phyloP scores from a whole-genome alignment of 306 rosid genomes.

The Cucurbita argyrosperma region DNA sequence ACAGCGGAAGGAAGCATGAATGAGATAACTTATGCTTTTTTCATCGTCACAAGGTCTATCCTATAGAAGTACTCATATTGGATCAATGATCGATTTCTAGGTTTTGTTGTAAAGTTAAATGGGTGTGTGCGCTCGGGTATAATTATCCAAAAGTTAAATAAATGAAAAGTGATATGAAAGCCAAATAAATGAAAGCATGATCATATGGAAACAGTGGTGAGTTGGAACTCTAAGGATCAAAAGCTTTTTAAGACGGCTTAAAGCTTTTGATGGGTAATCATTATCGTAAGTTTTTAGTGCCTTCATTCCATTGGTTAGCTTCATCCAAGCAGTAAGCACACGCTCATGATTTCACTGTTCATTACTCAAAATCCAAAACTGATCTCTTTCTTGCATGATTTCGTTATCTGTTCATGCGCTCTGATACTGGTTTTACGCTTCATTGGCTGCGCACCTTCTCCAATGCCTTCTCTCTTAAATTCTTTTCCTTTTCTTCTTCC shows the following conservation, averaged over 20 bases:
- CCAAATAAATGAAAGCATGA: neutral
- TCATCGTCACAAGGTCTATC: too few species aligned
- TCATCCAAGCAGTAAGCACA: neutral
- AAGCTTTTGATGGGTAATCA: neutral
- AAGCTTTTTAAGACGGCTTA: too few species aligned
- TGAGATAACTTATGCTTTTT: too few species aligned
- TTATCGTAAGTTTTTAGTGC: neutral
- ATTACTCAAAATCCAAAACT: neutral
- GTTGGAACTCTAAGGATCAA: too few species aligned
- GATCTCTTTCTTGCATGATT: neutral
- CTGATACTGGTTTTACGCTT: neutral
- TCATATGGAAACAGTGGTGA: too few species aligned
- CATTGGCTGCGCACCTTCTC: slow-evolving; percentile 7
- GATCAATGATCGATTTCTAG: too few species aligned
- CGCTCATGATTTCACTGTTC: neutral
- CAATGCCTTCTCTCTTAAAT: neutral
- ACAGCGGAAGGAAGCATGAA: too few species aligned
- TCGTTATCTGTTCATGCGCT: slow-evolving; percentile 9
- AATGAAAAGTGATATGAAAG: neutral
- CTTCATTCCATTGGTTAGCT: neutral
- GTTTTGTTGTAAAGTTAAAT: too few species aligned
- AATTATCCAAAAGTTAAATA: too few species aligned
- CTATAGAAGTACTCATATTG: too few species aligned
- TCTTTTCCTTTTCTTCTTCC: neutral
- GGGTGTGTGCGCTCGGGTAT: too few species aligned